phyloP scores from a whole-genome alignment of 2,329 filamentous ascomycete genomes.

The Lachnellula hyalina region DNA sequence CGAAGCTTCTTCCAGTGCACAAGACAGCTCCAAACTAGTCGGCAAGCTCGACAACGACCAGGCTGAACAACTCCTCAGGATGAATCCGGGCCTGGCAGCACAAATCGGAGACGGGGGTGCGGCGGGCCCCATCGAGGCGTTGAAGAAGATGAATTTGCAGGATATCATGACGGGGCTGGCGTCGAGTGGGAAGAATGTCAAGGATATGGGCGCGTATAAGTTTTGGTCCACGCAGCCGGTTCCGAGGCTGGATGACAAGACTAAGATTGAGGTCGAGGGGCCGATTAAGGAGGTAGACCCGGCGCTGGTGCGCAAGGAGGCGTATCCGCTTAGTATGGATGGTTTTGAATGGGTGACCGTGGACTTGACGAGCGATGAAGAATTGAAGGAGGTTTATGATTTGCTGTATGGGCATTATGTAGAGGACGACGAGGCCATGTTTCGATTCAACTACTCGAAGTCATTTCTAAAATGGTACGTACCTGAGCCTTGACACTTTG shows the following conservation, averaged over 20 bases:
- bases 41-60: constrained; percentile 51
- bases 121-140: constrained; percentile 44
- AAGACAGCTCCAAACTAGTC: constrained; percentile 39
- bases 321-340: constrained; percentile 61
- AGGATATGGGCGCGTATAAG: constrained; percentile 96
- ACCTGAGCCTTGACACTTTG: background rate
- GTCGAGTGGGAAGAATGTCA: constrained; percentile 77
- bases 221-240: constrained; percentile 99
- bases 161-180: constrained; percentile 73
- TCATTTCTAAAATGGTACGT: constrained; percentile 82
- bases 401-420: constrained; percentile 92
- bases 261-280: constrained; percentile 62
- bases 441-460: constrained; percentile 92
- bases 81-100: constrained; percentile 67
- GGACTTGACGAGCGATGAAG: constrained; percentile 71
- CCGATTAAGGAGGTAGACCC: constrained; percentile 76
- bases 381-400: constrained; percentile 87
- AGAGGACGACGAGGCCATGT: constrained; percentile 94
- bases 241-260: constrained; percentile 67
- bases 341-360: constrained; percentile 95
- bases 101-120: constrained; percentile 40
- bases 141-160: constrained; percentile 61
- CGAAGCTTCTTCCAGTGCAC: constrained; percentile 27
- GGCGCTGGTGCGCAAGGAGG: constrained; percentile 73
- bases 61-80: constrained; percentile 60